Conservation (phyloP, 495 filamentous ascomycete species). For the Saxispiralis lemnorum region DNA sequence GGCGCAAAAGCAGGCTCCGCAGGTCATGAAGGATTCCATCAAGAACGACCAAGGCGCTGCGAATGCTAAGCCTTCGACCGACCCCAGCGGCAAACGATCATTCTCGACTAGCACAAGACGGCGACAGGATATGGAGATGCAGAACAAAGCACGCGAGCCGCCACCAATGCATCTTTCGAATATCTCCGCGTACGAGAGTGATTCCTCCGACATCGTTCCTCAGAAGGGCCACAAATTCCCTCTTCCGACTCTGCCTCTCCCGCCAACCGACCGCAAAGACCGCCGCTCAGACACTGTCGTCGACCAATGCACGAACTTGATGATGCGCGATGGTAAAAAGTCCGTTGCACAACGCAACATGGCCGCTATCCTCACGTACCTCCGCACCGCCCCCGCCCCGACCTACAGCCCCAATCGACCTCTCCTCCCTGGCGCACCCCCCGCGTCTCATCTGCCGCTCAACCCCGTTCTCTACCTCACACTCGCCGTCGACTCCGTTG, state of each 20-base stretch:
- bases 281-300: constrained; percentile 68
- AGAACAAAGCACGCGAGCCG: constrained; percentile 8
- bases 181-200: not conserved
- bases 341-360: constrained; percentile 75
- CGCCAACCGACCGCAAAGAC: constrained; percentile 44
- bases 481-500: constrained; percentile 88
- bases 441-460: constrained; percentile 39
- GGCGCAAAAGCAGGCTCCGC: constrained; percentile 44
- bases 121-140: constrained; percentile 6
- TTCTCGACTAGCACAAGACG: constrained; percentile 40
- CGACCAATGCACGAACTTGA: constrained; percentile 66
- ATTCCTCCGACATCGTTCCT: no score
- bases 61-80: constrained; percentile 9
- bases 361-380: constrained; percentile 63
- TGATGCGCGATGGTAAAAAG: constrained; percentile 83
- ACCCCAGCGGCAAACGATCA: constrained; percentile 32
- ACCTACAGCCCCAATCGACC: constrained; percentile 46
- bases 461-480: constrained; percentile 32
- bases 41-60: constrained; percentile 13
- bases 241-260: constrained; percentile 46
- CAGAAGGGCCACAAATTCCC: constrained; percentile 50
- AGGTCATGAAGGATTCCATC: constrained; percentile 46
- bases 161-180: not conserved
- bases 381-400: constrained; percentile 70
- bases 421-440: constrained; percentile 55